Evolutionary conservation across 257 asterid genomes (phyloP), one percentile per base, ranked within the genome.

Genomic region (Nicotiana obtusifolia): DNA sequence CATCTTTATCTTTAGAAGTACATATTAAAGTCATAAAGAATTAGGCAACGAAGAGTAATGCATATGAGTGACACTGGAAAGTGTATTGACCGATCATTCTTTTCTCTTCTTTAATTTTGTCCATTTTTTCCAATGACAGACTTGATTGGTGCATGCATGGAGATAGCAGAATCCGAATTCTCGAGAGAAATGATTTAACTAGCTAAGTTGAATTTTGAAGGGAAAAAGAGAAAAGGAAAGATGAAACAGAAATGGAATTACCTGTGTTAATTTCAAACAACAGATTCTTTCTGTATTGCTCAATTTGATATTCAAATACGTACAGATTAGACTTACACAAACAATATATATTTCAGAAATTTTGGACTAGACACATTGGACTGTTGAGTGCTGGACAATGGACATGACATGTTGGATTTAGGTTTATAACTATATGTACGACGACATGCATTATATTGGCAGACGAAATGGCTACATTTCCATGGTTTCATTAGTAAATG

Each of bases 31-130:
- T 75, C 62, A 4, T 7, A 49, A 49, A 49, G 16, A 26, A 49
- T 15, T 75, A 49, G 80, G 62, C 62, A 75, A 49, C 62, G 24
- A 75, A 49, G 80, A 75, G 80, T 24, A 75, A 28, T 31, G 26
- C 73, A 31, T 30, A 28, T 65, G 44, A 30, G 49, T 31, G 52
- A 66, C 52, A 3, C 26, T 33, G 52, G 52, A 33, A 33, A 33
- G 76, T 31, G 76, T 31, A 17, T 33, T 17, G 52, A 17, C 26
- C 2, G 8, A 22, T 22, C 62, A 7, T 5, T 75, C 61, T 22
- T 41, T 0, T 68, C 26, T 22, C 1, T 14, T 5, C 26, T 5
- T 62, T 6, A n/a, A n/a, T 35, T 68, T 14, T 6, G 31, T n/a
- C 78, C 78, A 20, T 47, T 22, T 20, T 47, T 44, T 24, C 5